A percentile compares a stretch with the other conserved stretches of the same genome.
These are phyloP conservation scores for Coprinellus micaceus DNA, from an alignment of 768 basidiomycete genomes.

Conservation along the genomic window DNA sequence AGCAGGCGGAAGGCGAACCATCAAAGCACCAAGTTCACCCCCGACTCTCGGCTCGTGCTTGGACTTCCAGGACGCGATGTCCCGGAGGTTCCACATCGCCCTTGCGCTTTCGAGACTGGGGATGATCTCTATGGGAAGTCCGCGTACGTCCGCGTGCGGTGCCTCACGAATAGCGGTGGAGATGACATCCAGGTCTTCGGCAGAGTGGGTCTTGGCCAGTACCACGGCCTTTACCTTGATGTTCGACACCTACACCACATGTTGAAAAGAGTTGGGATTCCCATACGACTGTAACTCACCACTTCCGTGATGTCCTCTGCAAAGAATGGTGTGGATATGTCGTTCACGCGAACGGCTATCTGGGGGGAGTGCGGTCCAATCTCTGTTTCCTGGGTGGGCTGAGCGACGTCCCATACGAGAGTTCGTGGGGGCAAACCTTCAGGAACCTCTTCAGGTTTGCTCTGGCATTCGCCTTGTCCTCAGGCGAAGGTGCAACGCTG, in stretches of 20 bases:
- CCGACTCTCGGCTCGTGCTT: slow-evolving; percentile 44
- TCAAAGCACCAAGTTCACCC: slow-evolving; percentile 56
- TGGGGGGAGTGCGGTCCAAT: slow-evolving; percentile 35
- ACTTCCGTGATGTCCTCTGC: slow-evolving; percentile 58
- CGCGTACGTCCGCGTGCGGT: slow-evolving; percentile 23
- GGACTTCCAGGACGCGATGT: slow-evolving; percentile 70
- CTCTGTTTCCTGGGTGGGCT: slow-evolving; percentile 11
- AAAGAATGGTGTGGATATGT: slow-evolving; percentile 63
- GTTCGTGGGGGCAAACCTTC: slow-evolving; percentile 33
- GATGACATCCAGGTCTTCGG: slow-evolving; percentile 60
- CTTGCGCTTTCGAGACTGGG: slow-evolving; percentile 85
- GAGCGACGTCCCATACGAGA: background rate
- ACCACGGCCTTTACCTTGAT: slow-evolving; percentile 60
- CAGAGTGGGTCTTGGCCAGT: slow-evolving; percentile 79
- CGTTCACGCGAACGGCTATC: slow-evolving; percentile 73
- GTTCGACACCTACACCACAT: slow-evolving; percentile 25
- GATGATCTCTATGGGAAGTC: slow-evolving; percentile 51
- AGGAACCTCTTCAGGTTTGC: slow-evolving; percentile 53
- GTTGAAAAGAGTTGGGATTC: too few species aligned
- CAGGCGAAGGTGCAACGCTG: slow-evolving; percentile 65
- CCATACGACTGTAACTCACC: too few species aligned
- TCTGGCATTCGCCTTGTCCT: slow-evolving; percentile 60
- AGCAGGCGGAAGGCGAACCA: slow-evolving; percentile 47
- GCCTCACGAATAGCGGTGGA: slow-evolving; percentile 43
- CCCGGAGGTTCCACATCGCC: slow-evolving; percentile 60